Percentiles rank a stretch among this genome's conserved stretches.
Conservation (phyloP, 345 rosid genomes). For the Cardamine chenopodiifolia region DNA sequence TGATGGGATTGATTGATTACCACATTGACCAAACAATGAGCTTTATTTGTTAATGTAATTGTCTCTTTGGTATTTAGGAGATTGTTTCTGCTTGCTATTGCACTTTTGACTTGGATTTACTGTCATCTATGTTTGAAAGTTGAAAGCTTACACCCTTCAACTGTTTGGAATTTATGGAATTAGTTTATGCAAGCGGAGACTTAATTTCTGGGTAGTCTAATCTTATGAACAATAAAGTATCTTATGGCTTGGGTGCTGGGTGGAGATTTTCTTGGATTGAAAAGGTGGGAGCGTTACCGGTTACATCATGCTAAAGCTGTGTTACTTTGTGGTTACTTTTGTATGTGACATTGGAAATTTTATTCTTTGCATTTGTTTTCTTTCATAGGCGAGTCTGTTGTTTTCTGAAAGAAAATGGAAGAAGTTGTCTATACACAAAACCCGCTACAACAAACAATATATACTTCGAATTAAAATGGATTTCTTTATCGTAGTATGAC, state of each 20-base stretch:
- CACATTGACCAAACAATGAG: constrained; percentile 4
- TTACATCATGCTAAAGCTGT: neutral
- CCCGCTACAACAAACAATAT: neutral
- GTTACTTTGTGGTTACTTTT: constrained; percentile 19
- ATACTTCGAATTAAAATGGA: neutral
- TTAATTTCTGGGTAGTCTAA: neutral
- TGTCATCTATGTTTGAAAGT: constrained; percentile 4
- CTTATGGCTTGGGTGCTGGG: constrained; percentile 4
- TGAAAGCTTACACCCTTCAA: constrained; percentile 12
- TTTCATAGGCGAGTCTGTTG: neutral
- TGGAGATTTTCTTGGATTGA: neutral
- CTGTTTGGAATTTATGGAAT: neutral
- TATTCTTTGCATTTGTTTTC: constrained; percentile 8
- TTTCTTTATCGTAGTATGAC: constrained; percentile 8
- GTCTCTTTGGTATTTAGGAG: neutral
- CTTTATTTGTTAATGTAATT: neutral
- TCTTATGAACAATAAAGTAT: neutral
- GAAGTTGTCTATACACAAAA: neutral
- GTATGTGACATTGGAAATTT: neutral
- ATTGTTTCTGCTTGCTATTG: neutral
- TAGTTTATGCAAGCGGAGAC: constrained; percentile 2
- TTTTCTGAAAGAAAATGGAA: neutral
- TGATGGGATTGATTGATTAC: constrained; percentile 4
- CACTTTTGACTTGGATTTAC: neutral
- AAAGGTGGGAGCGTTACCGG: constrained; percentile 27